Evolutionary conservation across 192 early-diverging fungal genomes (phyloP).

Genomic region (Podila clonocystis): DNA sequence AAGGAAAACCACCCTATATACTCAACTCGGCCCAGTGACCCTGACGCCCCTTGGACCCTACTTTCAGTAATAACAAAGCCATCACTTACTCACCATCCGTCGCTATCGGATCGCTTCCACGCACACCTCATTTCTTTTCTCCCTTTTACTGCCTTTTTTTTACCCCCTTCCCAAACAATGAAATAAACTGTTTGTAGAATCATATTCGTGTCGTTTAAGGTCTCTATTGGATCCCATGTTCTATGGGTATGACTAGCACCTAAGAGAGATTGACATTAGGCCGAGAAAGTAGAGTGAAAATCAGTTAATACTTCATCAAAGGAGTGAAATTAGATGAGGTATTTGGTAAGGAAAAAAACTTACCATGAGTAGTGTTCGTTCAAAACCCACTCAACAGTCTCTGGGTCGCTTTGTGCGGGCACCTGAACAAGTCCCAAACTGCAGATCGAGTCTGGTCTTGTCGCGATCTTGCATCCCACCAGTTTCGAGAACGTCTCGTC

Average conservation of each 20-base stretch:
- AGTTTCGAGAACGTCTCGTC: conserved; percentile 13
- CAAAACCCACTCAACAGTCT: conserved; percentile 21
- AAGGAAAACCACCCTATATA: not conserved
- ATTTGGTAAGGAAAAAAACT: not conserved
- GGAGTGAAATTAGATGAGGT: not conserved
- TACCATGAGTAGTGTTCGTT: conserved; percentile 46
- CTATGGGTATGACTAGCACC: too few relatives aligned
- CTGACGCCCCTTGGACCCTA: too few relatives aligned
- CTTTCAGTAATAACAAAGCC: too few relatives aligned
- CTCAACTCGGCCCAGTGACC: too few relatives aligned
- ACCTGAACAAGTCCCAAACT: conserved; percentile 27
- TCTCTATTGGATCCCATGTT: too few relatives aligned
- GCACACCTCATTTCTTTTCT: not conserved
- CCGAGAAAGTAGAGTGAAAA: too few relatives aligned
- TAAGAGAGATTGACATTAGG: too few relatives aligned
- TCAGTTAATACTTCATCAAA: not conserved
- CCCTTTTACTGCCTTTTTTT: conserved; percentile 1
- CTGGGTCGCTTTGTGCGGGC: not conserved
- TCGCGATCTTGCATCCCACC: conserved; percentile 20
- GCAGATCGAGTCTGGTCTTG: conserved; percentile 22
- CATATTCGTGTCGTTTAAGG: too few relatives aligned
- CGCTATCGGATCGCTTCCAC: not conserved
- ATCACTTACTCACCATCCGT: not conserved
- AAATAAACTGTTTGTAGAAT: too few relatives aligned
- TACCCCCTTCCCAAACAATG: not conserved